Percentiles rank a stretch among this genome's conserved stretches.
Conservation (phyloP, 176 grass and related monocot genomes). For the Guadua angustifolia region DNA sequence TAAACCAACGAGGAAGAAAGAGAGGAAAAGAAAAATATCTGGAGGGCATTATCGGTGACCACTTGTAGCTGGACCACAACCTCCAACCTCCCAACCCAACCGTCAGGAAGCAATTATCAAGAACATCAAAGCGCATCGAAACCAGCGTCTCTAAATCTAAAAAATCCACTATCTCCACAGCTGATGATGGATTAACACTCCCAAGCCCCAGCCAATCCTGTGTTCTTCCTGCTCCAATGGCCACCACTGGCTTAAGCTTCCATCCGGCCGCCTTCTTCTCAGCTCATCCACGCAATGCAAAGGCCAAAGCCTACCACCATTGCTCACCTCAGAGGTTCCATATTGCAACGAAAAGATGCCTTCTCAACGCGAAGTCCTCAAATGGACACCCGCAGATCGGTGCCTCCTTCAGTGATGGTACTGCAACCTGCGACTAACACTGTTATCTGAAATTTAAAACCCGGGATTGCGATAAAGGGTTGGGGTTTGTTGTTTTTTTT, state of each 20-base stretch:
- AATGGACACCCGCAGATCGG: constrained; percentile 72
- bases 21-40: constrained; percentile 18
- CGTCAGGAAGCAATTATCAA: constrained; percentile 24
- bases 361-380: constrained; percentile 50
- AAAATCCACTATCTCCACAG: neutral
- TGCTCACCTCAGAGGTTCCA: constrained; percentile 40
- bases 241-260: constrained; percentile 27
- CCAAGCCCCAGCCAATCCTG: neutral
- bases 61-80: constrained; percentile 45
- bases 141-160: constrained; percentile 3
- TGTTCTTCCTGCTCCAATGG: constrained; percentile 40
- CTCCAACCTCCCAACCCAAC: constrained; percentile 23
- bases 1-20: constrained; percentile 6
- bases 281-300: constrained; percentile 12
- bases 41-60: constrained; percentile 37
- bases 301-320: neutral
- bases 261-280: constrained; percentile 28
- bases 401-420: constrained; percentile 62
- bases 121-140: constrained; percentile 5
- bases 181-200: constrained; percentile 25
- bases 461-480: too few relatives aligned
- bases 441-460: too few relatives aligned
- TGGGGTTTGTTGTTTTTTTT: too few relatives aligned
- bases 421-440: neutral
- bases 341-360: constrained; percentile 23